Evolutionary conservation across 2,329 filamentous ascomycete genomes (phyloP), one percentile per base, ranked within the genome.

Genomic region (Tolypocladium tropicale): DNA sequence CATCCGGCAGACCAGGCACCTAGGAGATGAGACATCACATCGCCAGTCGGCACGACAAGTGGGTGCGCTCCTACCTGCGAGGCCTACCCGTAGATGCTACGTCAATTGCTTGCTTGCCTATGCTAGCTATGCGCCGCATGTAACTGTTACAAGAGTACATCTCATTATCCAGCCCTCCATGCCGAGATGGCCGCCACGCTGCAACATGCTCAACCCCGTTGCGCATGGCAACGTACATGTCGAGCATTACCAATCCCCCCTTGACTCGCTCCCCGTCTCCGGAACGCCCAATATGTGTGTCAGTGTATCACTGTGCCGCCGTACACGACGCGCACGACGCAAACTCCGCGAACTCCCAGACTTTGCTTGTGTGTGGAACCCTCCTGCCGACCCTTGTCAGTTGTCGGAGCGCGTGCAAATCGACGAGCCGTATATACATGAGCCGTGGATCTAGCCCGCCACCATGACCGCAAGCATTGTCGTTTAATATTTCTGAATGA

Each of bases 321-420:
- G 28, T 50, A 18, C 28, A 11, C 21, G 37, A 53, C 16, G 52
- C 34, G 16, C 36, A 32, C 36, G 14, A 48, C 53, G 46, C 30
- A 53, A 56, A 56, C 52, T 53, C 55, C 55, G 11, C 32, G 50
- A 56, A 56, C 55, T 51, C n/a, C 55, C 55, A 56, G 52, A 52
- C 55, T 53, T 41, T 53, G 55, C 51, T 56, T 43, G 43, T 30
- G 52, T 28, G 16, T 28, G 23, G 54, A 55, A 34, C 41, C 43
- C 46, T 50, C 46, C 41, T 21, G 46, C 16, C 14, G 25, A 43
- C 21, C 12, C n/a, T 55, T 33, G 48, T 43, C 28, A 18, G 28
- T 28, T 32, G 16, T 48, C 10, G 3, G 25, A 21, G 28, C 28
- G 25, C 18, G 46, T 25, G 21, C 10, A 9, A 5, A 33, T 50